Percentiles rank a stretch among this genome's conserved stretches.
Conservation (phyloP, 352 stramenopile species). For the Globisporangium spinosum region DNA sequence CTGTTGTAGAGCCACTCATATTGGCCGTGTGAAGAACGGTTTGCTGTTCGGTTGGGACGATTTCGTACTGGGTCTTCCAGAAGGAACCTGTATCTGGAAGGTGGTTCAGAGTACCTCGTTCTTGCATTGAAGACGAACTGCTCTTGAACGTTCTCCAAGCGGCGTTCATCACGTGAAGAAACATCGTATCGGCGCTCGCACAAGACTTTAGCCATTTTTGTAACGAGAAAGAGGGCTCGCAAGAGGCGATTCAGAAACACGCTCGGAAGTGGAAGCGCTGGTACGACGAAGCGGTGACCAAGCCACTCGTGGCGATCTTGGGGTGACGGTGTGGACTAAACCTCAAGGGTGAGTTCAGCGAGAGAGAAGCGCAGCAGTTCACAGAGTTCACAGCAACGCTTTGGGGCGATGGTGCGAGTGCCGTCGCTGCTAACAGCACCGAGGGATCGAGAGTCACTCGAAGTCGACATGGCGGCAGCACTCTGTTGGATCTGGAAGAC, state of each 20-base stretch:
- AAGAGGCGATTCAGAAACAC: slow-evolving; percentile 32
- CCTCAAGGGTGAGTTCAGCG: background rate
- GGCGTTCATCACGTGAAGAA: slow-evolving; percentile 44
- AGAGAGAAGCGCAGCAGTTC: slow-evolving; percentile 29
- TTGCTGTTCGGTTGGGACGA: background rate
- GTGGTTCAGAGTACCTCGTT: background rate
- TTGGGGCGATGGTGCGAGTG: slow-evolving; percentile 12
- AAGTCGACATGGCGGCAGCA: background rate
- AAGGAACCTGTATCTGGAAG: slow-evolving; percentile 10
- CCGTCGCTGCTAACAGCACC: background rate
- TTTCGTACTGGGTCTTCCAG: slow-evolving; percentile 16
- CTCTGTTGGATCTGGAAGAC: slow-evolving; percentile 9
- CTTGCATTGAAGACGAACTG: slow-evolving; percentile 43
- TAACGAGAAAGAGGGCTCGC: slow-evolving; percentile 12
- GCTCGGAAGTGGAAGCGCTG: slow-evolving; percentile 54
- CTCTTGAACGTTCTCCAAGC: slow-evolving; percentile 48
- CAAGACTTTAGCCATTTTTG: slow-evolving; percentile 53
- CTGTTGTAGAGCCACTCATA: background rate
- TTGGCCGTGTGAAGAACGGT: background rate
- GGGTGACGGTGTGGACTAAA: slow-evolving; percentile 3
- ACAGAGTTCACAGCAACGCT: slow-evolving; percentile 23
- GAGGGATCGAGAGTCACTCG: background rate
- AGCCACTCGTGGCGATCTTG: slow-evolving; percentile 25
- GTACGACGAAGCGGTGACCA: slow-evolving; percentile 44
- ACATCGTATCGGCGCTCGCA: slow-evolving; percentile 36